A percentile compares a stretch with the other conserved stretches of the same genome.
These are phyloP conservation scores for Pichia scutulata DNA, from an alignment of 805 yeast species.

Conservation along the genomic window DNA sequence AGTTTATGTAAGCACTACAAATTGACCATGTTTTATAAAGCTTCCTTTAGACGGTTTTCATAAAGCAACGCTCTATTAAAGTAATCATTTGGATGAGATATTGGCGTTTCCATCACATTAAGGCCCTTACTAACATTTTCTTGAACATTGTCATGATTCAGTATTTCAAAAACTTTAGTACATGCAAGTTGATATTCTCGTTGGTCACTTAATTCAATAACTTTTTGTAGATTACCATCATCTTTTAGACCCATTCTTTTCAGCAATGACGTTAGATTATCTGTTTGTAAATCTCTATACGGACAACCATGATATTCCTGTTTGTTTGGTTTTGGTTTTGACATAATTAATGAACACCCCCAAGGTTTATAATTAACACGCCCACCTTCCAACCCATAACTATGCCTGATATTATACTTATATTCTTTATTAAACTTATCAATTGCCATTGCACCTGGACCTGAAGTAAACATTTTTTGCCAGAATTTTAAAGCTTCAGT, in stretches of 20 bases:
- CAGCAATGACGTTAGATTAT: conserved; percentile 50
- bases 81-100: conserved; percentile 83
- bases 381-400: conserved; percentile 88
- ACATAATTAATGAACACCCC: conserved; percentile 72
- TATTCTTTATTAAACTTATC: conserved; percentile 86
- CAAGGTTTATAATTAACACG: conserved; percentile 78
- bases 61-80: conserved; percentile 67
- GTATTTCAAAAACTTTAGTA: conserved; percentile 75
- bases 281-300: conserved; percentile 67
- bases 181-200: conserved; percentile 82
- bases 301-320: conserved; percentile 91
- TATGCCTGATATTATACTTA: conserved; percentile 79
- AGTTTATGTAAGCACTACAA: neutral
- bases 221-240: conserved; percentile 40
- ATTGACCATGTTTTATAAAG: neutral
- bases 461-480: conserved; percentile 58
- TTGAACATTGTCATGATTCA: conserved; percentile 42
- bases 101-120: conserved; percentile 47
- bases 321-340: conserved; percentile 59
- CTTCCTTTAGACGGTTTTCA: conserved; percentile 27
- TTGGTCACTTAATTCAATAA: conserved; percentile 59
- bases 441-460: conserved; percentile 41
- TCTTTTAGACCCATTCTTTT: conserved; percentile 59
- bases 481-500: conserved; percentile 89
- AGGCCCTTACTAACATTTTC: conserved; percentile 31